These are phyloP conservation scores for Mycena belliarum DNA, from an alignment of 768 basidiomycete species.

Conservation along the genomic window DNA sequence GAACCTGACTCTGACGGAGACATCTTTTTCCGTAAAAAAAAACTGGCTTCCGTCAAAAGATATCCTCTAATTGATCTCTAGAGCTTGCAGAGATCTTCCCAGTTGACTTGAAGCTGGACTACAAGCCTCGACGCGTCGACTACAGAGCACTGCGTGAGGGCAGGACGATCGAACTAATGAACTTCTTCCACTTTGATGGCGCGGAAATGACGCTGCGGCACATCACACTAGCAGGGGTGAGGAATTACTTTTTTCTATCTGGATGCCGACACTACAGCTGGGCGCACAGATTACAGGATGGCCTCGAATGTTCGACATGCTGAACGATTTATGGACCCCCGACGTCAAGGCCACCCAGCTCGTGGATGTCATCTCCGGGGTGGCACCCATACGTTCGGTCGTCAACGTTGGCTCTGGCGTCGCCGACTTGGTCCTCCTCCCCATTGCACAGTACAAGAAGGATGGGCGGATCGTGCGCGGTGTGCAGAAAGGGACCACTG, in stretches of 20 bases:
- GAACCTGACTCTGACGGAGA: conserved; percentile 46
- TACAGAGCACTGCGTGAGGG: conserved; percentile 90
- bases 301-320: conserved; percentile 81
- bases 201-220: conserved; percentile 97
- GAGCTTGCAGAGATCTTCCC: conserved; percentile 96
- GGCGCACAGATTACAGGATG: conserved; percentile 82
- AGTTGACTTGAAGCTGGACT: conserved; percentile 93
- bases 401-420: conserved; percentile 98
- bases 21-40: conserved; percentile 77
- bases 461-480: conserved; percentile 92
- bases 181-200: conserved; percentile 99
- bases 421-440: conserved; percentile 92
- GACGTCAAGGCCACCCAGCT: conserved; percentile 99
- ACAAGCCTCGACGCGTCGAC: conserved; percentile 96
- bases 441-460: conserved; percentile 97
- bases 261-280: neutral
- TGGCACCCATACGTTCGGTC: conserved; percentile 92
- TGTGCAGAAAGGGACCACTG: conserved; percentile 89
- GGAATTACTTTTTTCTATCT: conserved; percentile 30
- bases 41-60: neutral
- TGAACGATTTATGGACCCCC: conserved; percentile 99
- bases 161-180: conserved; percentile 95
- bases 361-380: conserved; percentile 94
- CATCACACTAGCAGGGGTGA: conserved; percentile 86
- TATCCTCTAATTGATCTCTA: conserved; percentile 29